Evolutionary conservation across 371 early-diverging fungal genomes (phyloP), one percentile per base, ranked within the genome.

Genomic region (Mortierella sp.): DNA sequence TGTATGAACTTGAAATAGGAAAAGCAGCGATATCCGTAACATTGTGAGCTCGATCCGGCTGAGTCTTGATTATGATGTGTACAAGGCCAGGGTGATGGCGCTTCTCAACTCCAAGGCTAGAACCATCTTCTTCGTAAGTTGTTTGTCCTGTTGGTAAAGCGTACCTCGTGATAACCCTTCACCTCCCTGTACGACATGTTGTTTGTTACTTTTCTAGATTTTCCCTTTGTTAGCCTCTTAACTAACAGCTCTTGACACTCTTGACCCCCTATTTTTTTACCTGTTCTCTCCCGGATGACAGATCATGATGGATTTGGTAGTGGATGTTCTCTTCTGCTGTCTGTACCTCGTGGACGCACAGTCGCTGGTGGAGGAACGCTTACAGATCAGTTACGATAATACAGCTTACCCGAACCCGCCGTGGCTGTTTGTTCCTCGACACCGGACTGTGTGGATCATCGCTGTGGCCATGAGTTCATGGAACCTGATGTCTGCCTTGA

Each of bases 331-430:
- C 16, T 91, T 94, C 70, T 94, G 94, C 79, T 80, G 92, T 29
- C 88, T 94, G 21, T 95, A 95, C 79, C 81, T 95, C 16, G 87
- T 91, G 14, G 95, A 95, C 63, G 90, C 93, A 71, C 92, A 95
- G 79, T 89, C 89, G 75, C 91, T 92, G 32, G 87, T 88, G 44
- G 88, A 85, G 10, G 38, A 80, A 88, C 88, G 51, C 70, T 72
- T n/a, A 24, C 71, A 11, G 41, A 68, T 68, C 35, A 41, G 43
- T 68, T 35, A 24, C 4, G 38, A 35, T 21, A 68, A 68, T 41
- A 24, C 43, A 6, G 55, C 54, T 12, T 78, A 76, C 29, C 81
- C 82, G 21, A 68, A 82, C 8, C 95, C 95, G 27, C 76, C 76
- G 3, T 94, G 93, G 92, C 80, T 95, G 54, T 94, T 91, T 86